These are phyloP conservation scores for Malania oleifera DNA, from an alignment of 164 flowering plant genomes.

Conservation along the genomic window DNA sequence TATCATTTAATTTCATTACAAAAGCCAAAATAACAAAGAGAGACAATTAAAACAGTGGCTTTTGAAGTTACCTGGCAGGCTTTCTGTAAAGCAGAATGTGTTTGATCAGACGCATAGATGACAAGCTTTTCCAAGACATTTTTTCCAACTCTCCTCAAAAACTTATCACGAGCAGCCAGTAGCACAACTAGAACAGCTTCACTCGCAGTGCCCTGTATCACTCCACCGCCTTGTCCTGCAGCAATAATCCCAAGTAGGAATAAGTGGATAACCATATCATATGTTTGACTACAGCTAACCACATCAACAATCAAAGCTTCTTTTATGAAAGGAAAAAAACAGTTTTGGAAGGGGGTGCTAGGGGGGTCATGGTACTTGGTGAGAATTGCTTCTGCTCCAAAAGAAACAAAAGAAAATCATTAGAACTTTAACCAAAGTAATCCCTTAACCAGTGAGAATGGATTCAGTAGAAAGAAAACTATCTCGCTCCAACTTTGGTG, in stretches of 20 bases:
- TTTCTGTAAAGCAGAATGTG: slow-evolving; percentile 76
- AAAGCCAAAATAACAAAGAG: background rate
- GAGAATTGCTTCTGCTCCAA: too few relatives aligned
- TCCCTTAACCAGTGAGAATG: too few relatives aligned
- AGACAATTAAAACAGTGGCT: background rate
- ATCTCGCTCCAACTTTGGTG: too few relatives aligned
- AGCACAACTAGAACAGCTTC: slow-evolving; percentile 83
- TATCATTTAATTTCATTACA: background rate
- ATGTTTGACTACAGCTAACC: background rate
- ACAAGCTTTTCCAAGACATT: slow-evolving; percentile 64
- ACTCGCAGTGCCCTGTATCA: slow-evolving; percentile 95
- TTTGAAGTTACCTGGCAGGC: slow-evolving; percentile 68
- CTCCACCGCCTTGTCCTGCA: slow-evolving; percentile 94
- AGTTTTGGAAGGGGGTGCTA: too few relatives aligned
- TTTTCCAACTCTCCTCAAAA: slow-evolving; percentile 56
- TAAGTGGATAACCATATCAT: background rate
- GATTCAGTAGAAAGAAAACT: too few relatives aligned
- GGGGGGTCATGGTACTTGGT: too few relatives aligned
- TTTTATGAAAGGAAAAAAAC: too few relatives aligned
- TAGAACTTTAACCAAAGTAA: too few relatives aligned
- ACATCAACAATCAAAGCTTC: too few relatives aligned
- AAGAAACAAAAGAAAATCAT: too few relatives aligned
- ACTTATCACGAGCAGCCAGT: slow-evolving; percentile 79
- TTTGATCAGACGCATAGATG: slow-evolving; percentile 81
- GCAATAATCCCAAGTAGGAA: slow-evolving; percentile 8